Evolutionary conservation across 768 basidiomycete genomes (phyloP), one percentile per base, ranked within the genome.

Genomic region (Amanita subjunquillea): DNA sequence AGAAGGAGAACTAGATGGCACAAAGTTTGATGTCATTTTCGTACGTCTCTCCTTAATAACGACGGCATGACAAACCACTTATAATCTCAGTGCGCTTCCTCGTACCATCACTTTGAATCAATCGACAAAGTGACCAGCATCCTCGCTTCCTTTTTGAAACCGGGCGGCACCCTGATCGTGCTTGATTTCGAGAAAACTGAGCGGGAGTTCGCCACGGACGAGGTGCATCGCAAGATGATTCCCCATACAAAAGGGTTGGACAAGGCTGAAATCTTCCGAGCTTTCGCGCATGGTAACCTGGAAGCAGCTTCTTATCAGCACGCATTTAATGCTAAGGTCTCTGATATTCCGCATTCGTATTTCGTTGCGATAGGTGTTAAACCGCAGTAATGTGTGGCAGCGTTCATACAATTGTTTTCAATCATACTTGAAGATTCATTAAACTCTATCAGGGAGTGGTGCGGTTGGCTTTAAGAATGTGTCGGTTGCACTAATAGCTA

Each of bases 11-110:
- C 67, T 85, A 6, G 71, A 72, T 15, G 77, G 73, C 3, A 62
- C 64, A 51, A 75, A 72, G 49, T 90, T 89, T 56, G 86, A 91
- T 61, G 73, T 87, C 41, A 69, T 87, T 52, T 75, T 83, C 9
- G 88, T 89, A 85, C 67, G n/a, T 46, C 25, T n/a, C 39, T 40
- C 8, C 20, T 17, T 6, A 6, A 17, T 8, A 17, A 17, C n/a
- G 17, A 22, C 10, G 20, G 39, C 22, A 3, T 9, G 8, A 3
- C n/a, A 20, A n/a, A 8, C 20, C n/a, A n/a, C n/a, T 9, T 17
- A 17, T 20, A 4, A 20, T 42, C 27, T 2, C 50, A 85, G 83
- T 85, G 84, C 57, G 61, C 72, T 15, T 70, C 72, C 41, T 71
- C 85, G 3, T 88, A 83, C 58, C 86, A 88, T 55, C 87, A 88